phyloP scores from a whole-genome alignment of 345 rosid species.

The Lepidium africanum region DNA sequence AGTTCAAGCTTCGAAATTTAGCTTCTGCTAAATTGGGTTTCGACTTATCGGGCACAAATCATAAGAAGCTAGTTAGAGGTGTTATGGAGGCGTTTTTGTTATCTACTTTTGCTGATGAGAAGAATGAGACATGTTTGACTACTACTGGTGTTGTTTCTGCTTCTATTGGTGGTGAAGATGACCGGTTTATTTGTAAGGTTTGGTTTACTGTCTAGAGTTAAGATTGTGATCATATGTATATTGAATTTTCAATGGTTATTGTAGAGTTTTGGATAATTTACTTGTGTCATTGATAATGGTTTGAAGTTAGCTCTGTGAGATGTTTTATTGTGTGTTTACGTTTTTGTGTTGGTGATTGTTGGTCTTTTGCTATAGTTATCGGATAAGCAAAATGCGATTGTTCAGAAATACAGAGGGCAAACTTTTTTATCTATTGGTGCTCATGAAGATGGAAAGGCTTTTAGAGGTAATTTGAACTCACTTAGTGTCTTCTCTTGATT shows the following conservation, averaged over 20 bases:
- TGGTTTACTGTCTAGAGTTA: background rate
- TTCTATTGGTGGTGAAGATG: constrained; percentile 18
- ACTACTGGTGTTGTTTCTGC: background rate
- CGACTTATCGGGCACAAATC: constrained; percentile 39
- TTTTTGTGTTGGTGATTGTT: background rate
- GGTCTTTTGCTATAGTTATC: constrained; percentile 45
- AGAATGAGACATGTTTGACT: constrained; percentile 1
- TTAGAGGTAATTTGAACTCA: constrained; percentile 36
- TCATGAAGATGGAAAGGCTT: constrained; percentile 37
- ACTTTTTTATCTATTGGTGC: constrained; percentile 42
- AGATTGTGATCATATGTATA: background rate
- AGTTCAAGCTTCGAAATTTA: constrained; percentile 56
- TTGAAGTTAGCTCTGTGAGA: background rate
- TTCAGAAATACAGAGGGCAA: constrained; percentile 44
- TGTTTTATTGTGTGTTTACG: background rate
- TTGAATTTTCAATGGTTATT: background rate
- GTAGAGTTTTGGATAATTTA: background rate
- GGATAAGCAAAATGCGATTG: constrained; percentile 39
- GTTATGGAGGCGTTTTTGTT: constrained; percentile 58
- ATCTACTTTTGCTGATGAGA: constrained; percentile 26
- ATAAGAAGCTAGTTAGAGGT: constrained; percentile 44
- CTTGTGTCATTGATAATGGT: background rate
- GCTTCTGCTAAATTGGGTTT: constrained; percentile 52
- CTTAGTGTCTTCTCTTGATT: background rate
- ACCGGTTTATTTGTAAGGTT: constrained; percentile 58